Conservation (phyloP, 495 filamentous ascomycete genomes). For the Apodospora peruviana region DNA sequence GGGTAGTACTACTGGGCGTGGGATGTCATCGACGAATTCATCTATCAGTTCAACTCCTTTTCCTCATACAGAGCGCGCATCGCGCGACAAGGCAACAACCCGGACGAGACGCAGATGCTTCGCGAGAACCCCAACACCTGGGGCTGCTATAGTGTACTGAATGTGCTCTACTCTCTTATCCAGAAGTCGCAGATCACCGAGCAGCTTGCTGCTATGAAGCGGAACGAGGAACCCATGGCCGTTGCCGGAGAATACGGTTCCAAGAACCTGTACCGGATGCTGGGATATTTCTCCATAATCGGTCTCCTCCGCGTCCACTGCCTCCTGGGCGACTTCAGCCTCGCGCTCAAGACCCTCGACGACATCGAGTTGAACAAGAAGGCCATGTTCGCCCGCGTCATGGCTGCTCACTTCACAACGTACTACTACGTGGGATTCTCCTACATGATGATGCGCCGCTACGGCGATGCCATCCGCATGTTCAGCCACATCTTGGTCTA, state of each 20-base stretch:
- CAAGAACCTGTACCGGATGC: slow-evolving; percentile 91
- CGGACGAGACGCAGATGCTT: slow-evolving; percentile 84
- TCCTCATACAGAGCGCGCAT: slow-evolving; percentile 90
- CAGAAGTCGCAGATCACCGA: slow-evolving; percentile 96
- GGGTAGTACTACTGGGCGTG: slow-evolving; percentile 96
- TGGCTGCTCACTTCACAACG: slow-evolving; percentile 99
- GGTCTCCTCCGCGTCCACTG: slow-evolving; percentile 94
- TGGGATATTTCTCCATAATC: slow-evolving; percentile 98
- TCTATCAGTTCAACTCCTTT: slow-evolving; percentile 99
- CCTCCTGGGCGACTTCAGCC: slow-evolving; percentile 93
- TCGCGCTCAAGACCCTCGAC: slow-evolving; percentile 96
- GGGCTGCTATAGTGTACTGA: slow-evolving; percentile 99
- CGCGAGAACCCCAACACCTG: slow-evolving; percentile 97
- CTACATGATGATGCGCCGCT: slow-evolving; percentile 99
- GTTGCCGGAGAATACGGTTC: slow-evolving; percentile 93
- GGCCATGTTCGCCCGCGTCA: slow-evolving; percentile 98
- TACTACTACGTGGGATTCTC: slow-evolving; percentile 99
- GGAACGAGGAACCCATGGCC: slow-evolving; percentile 75
- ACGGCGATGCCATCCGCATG: slow-evolving; percentile 97
- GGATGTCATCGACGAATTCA: slow-evolving; percentile 99
- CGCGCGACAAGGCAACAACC: slow-evolving; percentile 75
- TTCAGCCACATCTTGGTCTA: slow-evolving; percentile 99
- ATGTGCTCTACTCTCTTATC: slow-evolving; percentile 98
- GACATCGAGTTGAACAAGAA: slow-evolving; percentile 99
- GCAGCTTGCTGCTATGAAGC: slow-evolving; percentile 90